Percentiles rank a stretch among this genome's conserved stretches.
Evolutionary conservation across 1,139 yeast species (phyloP).

Genomic region (Suhomyces taliae): DNA sequence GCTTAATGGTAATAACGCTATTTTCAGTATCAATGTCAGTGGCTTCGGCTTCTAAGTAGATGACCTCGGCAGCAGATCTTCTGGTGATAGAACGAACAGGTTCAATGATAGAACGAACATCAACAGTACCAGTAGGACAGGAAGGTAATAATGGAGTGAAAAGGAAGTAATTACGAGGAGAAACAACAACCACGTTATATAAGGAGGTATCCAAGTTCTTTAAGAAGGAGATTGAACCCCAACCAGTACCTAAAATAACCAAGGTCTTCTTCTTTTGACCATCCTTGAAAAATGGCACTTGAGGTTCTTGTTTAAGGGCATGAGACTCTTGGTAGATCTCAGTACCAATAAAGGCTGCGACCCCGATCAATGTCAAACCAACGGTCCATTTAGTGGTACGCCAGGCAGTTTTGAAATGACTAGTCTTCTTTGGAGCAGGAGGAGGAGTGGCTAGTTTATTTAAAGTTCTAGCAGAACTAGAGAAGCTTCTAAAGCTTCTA

Average conservation of each 20-base stretch:
- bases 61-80: slow-evolving; percentile 73
- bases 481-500: slow-evolving; percentile 8
- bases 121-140: slow-evolving; percentile 91
- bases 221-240: slow-evolving; percentile 86
- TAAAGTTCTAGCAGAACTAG: slow-evolving; percentile 19
- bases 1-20: slow-evolving; percentile 61
- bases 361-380: slow-evolving; percentile 30
- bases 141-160: slow-evolving; percentile 94
- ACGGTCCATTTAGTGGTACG: slow-evolving; percentile 31
- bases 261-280: slow-evolving; percentile 84
- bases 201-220: slow-evolving; percentile 82
- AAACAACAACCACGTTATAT: slow-evolving; percentile 85
- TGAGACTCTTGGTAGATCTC: slow-evolving; percentile 60
- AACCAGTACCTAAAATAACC: slow-evolving; percentile 89
- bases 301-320: slow-evolving; percentile 54
- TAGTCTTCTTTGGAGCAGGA: slow-evolving; percentile 8
- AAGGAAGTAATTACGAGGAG: slow-evolving; percentile 92
- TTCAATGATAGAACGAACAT: slow-evolving; percentile 84
- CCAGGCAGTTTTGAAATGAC: slow-evolving; percentile 27
- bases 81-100: slow-evolving; percentile 69
- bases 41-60: slow-evolving; percentile 90
- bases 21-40: slow-evolving; percentile 71
- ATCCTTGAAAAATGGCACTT: slow-evolving; percentile 53
- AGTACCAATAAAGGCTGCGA: slow-evolving; percentile 52
- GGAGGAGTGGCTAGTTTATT: slow-evolving; percentile 12